Evolutionary conservation across 2,329 filamentous ascomycete species (phyloP), one percentile per base, ranked within the genome.

Genomic region (Xylariaceae sp.): DNA sequence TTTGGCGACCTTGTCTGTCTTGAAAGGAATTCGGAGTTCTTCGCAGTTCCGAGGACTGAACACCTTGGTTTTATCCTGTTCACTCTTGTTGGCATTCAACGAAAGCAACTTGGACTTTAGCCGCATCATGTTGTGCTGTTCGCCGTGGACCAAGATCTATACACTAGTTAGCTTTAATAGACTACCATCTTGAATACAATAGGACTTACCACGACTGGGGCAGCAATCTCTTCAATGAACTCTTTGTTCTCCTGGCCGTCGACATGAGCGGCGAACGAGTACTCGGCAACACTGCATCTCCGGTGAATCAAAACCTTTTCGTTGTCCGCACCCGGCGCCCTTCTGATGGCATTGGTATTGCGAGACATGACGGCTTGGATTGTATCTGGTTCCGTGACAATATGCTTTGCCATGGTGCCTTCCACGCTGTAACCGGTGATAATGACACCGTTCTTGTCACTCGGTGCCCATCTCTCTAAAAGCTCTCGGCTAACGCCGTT

Each of bases 361-460:
- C 88, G 81, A 48, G 87, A 91, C 87, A 96, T 97, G 69, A 97
- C 89, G 0, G 93, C 93, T 61, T 92, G 92, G 59, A 99, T 97
- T 69, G 92, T 88, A 62, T 97, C 92, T 0, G 94, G 94, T 72
- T 97, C 94, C 66, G 93, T 90, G 76, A 97, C 88, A 63, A 99
- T 90, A 68, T 94, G 87, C 74, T 96, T 93, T 2, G 92, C 94
- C 93, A 99, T 97, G 0, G 94, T 99, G 4, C 94, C 94, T 75
- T 99, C 94, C 6, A 99, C 93, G 62, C 92, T 97, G 77, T 99
- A 99, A 72, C 94, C 94, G 0, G 94, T 99, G 74, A 99, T 96
- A 68, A 99, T 89, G 49, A 99, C 91, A n/a, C 93, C 94, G 70
- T 99, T 99, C 74, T 94, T 92, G 64, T 94, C 89, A 74, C 90